A percentile compares a stretch with the other conserved stretches of the same genome.
phyloP scores from a whole-genome alignment of 192 early-diverging fungal genomes.

The Backusella westeae region DNA sequence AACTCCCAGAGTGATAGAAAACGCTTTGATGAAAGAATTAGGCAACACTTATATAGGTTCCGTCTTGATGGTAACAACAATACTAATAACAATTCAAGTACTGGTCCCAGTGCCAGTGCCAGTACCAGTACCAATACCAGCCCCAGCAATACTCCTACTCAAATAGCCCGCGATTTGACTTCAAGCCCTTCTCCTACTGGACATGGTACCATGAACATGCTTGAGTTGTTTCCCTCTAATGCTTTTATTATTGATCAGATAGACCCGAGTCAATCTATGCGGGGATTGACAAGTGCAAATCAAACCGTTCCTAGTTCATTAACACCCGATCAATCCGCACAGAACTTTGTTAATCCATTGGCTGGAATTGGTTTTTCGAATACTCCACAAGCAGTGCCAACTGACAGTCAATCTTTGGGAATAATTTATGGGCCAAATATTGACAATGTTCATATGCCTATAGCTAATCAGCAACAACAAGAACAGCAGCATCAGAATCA shows the following conservation, averaged over 20 bases:
- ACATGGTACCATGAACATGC: neutral
- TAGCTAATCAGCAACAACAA: neutral
- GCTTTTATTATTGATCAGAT: neutral
- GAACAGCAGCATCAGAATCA: neutral
- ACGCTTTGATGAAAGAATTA: neutral
- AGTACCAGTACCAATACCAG: neutral
- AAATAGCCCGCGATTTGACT: neutral
- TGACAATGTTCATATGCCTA: neutral
- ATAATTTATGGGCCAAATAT: neutral
- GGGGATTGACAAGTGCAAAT: neutral
- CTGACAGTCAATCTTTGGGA: neutral
- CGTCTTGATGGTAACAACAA: neutral
- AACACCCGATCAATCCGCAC: neutral
- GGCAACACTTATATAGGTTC: neutral
- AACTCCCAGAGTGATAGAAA: neutral
- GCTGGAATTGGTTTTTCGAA: neutral
- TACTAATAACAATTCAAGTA: neutral
- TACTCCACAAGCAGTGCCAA: neutral
- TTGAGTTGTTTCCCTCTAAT: neutral
- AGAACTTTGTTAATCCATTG: neutral
- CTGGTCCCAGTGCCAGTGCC: neutral
- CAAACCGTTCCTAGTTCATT: neutral
- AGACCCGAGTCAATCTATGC: neutral
- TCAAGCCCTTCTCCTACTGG: neutral
- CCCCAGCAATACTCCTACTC: neutral